phyloP scores from a whole-genome alignment of 2,329 filamentous ascomycete species.

The Dothidotthia symphoricarpi region DNA sequence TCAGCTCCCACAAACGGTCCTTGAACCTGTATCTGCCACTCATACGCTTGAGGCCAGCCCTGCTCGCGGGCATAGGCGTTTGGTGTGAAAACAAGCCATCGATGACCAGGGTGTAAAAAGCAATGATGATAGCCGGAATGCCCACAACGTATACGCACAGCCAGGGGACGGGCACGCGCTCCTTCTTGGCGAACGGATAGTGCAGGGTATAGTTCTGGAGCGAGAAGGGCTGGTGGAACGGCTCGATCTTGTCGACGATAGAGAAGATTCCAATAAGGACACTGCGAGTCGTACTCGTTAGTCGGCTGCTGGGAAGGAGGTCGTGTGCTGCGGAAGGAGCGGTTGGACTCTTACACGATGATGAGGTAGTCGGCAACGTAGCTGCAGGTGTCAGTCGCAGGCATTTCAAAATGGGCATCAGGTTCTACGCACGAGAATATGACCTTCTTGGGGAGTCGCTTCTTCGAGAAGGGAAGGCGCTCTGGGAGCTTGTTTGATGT shows the following conservation, averaged over 20 bases:
- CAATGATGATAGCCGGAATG: constrained; percentile 53
- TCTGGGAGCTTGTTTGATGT: constrained; percentile 40
- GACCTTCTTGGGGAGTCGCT: constrained; percentile 50
- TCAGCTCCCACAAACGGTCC: constrained; percentile 61
- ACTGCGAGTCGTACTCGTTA: constrained; percentile 38
- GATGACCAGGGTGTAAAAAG: constrained; percentile 56
- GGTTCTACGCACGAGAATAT: constrained; percentile 51
- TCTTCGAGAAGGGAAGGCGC: constrained; percentile 56
- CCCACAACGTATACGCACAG: constrained; percentile 52
- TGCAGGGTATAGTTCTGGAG: constrained; percentile 57
- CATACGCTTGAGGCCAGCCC: constrained; percentile 34
- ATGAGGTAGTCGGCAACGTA: constrained; percentile 61
- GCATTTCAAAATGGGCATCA: neutral
- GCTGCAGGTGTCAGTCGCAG: constrained; percentile 37
- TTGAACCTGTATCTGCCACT: constrained; percentile 53
- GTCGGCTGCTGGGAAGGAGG: constrained; percentile 30
- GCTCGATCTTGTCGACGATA: constrained; percentile 54
- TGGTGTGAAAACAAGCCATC: constrained; percentile 59
- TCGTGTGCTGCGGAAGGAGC: constrained; percentile 29
- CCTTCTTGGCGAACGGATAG: constrained; percentile 57
- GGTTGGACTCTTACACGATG: constrained; percentile 49
- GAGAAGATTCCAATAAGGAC: constrained; percentile 53
- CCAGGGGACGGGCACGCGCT: constrained; percentile 53
- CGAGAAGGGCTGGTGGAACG: constrained; percentile 59
- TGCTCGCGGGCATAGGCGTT: constrained; percentile 26